phyloP scores from a whole-genome alignment of 768 basidiomycete genomes.

The Dioszegia hungarica region DNA sequence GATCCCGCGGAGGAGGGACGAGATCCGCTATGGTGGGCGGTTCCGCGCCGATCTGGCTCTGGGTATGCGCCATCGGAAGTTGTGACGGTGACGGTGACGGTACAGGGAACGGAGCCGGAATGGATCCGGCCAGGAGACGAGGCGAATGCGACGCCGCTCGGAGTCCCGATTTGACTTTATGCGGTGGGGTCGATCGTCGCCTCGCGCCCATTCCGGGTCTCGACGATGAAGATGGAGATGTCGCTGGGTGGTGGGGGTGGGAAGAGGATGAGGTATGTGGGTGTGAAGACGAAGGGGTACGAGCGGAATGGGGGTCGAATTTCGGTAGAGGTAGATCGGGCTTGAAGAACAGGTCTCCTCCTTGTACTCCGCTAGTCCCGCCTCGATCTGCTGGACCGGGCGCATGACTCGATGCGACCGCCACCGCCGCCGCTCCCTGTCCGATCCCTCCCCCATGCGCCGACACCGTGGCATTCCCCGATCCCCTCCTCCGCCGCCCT shows the following conservation, averaged over 20 bases:
- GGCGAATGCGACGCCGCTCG: too few relatives aligned
- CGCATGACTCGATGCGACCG: too few relatives aligned
- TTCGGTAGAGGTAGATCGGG: background rate
- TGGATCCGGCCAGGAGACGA: too few relatives aligned
- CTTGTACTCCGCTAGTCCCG: too few relatives aligned
- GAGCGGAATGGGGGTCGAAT: background rate
- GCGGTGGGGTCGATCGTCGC: background rate
- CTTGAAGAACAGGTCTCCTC: background rate
- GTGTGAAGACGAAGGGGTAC: too few relatives aligned
- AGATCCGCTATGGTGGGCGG: background rate
- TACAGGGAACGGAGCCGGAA: too few relatives aligned
- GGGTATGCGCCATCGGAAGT: too few relatives aligned
- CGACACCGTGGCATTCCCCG: background rate
- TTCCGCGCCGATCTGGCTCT: background rate
- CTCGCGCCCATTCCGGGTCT: background rate
- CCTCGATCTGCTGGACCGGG: background rate
- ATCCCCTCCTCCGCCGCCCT: slow-evolving; percentile 9
- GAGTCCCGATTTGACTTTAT: background rate
- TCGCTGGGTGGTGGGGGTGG: too few relatives aligned
- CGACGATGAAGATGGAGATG: too few relatives aligned
- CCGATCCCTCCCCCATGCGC: slow-evolving; percentile 12
- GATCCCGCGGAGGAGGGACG: background rate
- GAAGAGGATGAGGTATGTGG: too few relatives aligned
- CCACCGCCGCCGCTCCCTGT: too few relatives aligned
- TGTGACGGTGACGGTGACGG: too few relatives aligned